Evolutionary conservation across 768 basidiomycete species (phyloP).

Genomic region (Psilocybe subaeruginosa): DNA sequence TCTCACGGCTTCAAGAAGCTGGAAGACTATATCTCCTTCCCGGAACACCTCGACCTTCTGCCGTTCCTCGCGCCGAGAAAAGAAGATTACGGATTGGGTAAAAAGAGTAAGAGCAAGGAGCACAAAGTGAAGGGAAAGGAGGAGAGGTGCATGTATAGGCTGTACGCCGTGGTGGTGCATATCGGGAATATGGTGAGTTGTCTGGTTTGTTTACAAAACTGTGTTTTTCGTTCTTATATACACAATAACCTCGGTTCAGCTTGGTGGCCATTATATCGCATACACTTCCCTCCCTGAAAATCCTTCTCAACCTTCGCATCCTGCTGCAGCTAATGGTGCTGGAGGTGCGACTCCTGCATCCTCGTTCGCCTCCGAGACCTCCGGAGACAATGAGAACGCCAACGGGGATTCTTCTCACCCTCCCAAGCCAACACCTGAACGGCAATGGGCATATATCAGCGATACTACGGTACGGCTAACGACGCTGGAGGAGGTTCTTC

Average conservation of each 20-base stretch:
- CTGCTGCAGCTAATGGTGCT: background rate
- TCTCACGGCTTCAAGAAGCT: slow-evolving; percentile 83
- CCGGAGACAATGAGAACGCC: background rate
- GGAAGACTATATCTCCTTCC: slow-evolving; percentile 91
- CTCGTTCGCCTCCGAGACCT: background rate
- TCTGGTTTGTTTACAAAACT: background rate
- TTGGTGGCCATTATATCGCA: slow-evolving; percentile 89
- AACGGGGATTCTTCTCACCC: slow-evolving; percentile 6
- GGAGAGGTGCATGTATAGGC: slow-evolving; percentile 44
- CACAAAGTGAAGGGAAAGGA: slow-evolving; percentile 19
- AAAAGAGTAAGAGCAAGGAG: slow-evolving; percentile 15
- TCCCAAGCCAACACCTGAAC: slow-evolving; percentile 23
- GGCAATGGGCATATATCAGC: slow-evolving; percentile 93
- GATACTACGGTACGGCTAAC: slow-evolving; percentile 85
- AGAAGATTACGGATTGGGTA: slow-evolving; percentile 62
- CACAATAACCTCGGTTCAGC: slow-evolving; percentile 38
- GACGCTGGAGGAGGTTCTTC: slow-evolving; percentile 86
- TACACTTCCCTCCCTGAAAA: slow-evolving; percentile 72
- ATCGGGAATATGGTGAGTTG: slow-evolving; percentile 81
- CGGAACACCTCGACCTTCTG: slow-evolving; percentile 80
- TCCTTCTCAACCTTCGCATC: slow-evolving; percentile 6
- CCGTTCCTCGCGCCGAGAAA: slow-evolving; percentile 86
- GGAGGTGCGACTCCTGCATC: background rate
- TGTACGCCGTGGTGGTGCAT: slow-evolving; percentile 86
- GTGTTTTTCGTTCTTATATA: slow-evolving; percentile 16